Evolutionary conservation across 257 asterid genomes (phyloP).

Genomic region (Salvia splendens): DNA sequence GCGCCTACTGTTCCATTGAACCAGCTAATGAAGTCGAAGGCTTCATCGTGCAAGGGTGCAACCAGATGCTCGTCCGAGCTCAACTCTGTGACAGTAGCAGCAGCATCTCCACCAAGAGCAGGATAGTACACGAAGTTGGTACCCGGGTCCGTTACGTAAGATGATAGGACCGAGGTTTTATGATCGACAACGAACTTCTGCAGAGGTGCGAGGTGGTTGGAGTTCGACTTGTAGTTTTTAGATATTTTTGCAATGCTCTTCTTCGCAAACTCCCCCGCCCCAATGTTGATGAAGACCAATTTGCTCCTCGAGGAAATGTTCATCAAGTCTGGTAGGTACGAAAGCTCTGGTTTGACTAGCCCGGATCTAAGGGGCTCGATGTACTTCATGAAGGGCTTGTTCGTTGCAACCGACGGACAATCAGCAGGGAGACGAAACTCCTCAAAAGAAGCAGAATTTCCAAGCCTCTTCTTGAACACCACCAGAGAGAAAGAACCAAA

Average conservation of each 20-base stretch:
- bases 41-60: constrained; percentile 63
- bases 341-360: constrained; percentile 29
- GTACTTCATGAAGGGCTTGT: constrained; percentile 60
- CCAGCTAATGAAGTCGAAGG: constrained; percentile 68
- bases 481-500: constrained; percentile 54
- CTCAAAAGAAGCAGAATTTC: constrained; percentile 44
- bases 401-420: constrained; percentile 64
- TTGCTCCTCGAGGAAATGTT: constrained; percentile 73
- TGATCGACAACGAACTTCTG: constrained; percentile 68
- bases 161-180: constrained; percentile 60
- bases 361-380: constrained; percentile 56
- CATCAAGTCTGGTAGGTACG: constrained; percentile 68
- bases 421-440: constrained; percentile 53
- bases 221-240: constrained; percentile 45
- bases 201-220: constrained; percentile 42
- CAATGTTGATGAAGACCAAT: constrained; percentile 67
- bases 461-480: constrained; percentile 62
- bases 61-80: constrained; percentile 54
- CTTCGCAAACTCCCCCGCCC: constrained; percentile 65
- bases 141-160: constrained; percentile 66
- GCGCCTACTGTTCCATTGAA: constrained; percentile 53
- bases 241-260: constrained; percentile 44
- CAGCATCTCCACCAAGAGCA: constrained; percentile 47
- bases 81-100: constrained; percentile 22
- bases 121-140: constrained; percentile 74